These are phyloP conservation scores for button mushroom (Agaricus bisporus) DNA, from an alignment of 768 basidiomycete species.

Conservation along the genomic window DNA sequence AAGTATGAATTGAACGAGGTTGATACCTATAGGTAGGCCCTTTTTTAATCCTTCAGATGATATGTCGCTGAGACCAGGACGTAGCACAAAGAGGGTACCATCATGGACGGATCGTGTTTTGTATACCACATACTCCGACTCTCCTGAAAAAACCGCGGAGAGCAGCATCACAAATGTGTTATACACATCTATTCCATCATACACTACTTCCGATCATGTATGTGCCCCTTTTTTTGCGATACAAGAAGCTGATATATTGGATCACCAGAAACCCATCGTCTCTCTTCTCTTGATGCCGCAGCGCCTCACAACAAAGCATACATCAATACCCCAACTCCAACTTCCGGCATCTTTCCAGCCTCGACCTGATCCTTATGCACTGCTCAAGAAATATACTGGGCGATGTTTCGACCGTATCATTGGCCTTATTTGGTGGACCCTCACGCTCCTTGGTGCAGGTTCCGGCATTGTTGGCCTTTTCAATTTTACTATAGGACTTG, in stretches of 20 bases:
- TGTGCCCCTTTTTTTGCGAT: constrained; percentile 17
- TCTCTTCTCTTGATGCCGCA: constrained; percentile 61
- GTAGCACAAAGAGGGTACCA: constrained; percentile 65
- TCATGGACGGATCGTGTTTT: constrained; percentile 94
- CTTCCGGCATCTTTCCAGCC: constrained; percentile 49
- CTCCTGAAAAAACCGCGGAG: constrained; percentile 39
- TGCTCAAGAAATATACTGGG: constrained; percentile 58
- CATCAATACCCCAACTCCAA: constrained; percentile 35
- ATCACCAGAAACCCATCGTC: constrained; percentile 77
- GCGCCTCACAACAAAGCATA: constrained; percentile 20
- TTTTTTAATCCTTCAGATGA: not conserved
- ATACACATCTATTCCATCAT: constrained; percentile 77
- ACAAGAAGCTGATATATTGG: not conserved
- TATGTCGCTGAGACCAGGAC: not conserved
- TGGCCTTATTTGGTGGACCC: constrained; percentile 74
- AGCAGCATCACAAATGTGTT: constrained; percentile 59
- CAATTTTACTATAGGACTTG: constrained; percentile 65
- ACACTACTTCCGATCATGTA: constrained; percentile 89
- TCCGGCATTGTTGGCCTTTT: constrained; percentile 62
- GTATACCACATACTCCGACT: constrained; percentile 72
- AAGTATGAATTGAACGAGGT: constrained; percentile 81
- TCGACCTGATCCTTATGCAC: constrained; percentile 45
- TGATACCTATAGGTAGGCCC: constrained; percentile 69
- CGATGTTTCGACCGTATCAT: constrained; percentile 64
- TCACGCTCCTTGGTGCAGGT: constrained; percentile 74